These are phyloP conservation scores for Hypsizygus marmoreus DNA, from an alignment of 768 basidiomycete species.

Conservation along the genomic window DNA sequence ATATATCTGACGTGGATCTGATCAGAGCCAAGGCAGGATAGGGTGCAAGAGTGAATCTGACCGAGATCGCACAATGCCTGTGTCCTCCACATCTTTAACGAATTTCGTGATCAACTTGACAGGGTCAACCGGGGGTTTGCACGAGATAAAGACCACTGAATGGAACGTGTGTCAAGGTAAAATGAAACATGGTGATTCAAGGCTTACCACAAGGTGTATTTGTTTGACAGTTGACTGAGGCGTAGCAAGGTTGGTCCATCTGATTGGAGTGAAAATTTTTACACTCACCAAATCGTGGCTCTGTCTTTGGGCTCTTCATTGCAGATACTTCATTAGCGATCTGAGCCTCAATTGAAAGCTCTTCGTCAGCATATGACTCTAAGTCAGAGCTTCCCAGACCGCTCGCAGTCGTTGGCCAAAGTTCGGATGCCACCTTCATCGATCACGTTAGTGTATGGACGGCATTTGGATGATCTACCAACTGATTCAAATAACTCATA, in stretches of 20 bases:
- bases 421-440: conserved; percentile 63
- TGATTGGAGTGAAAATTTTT: background rate
- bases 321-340: conserved; percentile 71
- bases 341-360: conserved; percentile 65
- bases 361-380: conserved; percentile 39
- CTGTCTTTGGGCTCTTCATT: conserved; percentile 65
- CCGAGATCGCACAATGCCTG: conserved; percentile 70
- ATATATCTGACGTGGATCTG: conserved; percentile 48
- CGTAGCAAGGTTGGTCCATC: background rate
- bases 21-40: background rate
- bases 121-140: conserved; percentile 76
- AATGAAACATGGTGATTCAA: background rate
- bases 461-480: conserved; percentile 21
- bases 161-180: conserved; percentile 2
- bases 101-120: conserved; percentile 67
- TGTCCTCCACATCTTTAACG: conserved; percentile 59
- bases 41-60: conserved; percentile 29
- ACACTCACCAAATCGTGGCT: conserved; percentile 62
- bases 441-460: background rate
- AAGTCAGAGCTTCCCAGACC: conserved; percentile 24
- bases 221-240: conserved; percentile 71
- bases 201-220: conserved; percentile 75
- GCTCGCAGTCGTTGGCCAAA: conserved; percentile 59
- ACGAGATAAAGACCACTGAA: conserved; percentile 79
- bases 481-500: conserved; percentile 81